Percentiles rank a stretch among this genome's conserved stretches.
These are phyloP conservation scores for Elongisporangium undulatum DNA, from an alignment of 352 stramenopile species.

Conservation along the genomic window DNA sequence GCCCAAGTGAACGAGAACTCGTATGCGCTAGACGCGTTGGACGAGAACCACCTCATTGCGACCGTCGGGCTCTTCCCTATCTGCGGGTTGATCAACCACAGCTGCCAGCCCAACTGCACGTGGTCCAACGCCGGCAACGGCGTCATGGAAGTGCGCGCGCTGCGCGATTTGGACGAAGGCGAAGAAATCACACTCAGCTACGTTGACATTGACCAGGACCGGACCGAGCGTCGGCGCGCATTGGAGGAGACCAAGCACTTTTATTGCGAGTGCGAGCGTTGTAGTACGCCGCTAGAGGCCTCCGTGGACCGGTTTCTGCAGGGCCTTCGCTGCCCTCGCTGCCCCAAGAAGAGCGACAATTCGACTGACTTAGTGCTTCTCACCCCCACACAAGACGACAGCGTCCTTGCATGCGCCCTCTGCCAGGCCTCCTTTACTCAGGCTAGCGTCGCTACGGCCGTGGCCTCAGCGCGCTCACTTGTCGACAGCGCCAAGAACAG, in stretches of 20 bases:
- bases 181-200: constrained; percentile 49
- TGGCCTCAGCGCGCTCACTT: constrained; percentile 6
- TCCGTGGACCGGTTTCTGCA: constrained; percentile 35
- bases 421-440: constrained; percentile 18
- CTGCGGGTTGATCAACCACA: constrained; percentile 44
- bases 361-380: constrained; percentile 16
- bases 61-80: constrained; percentile 40
- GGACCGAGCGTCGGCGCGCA: constrained; percentile 23
- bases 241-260: constrained; percentile 46
- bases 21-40: constrained; percentile 36
- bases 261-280: constrained; percentile 38
- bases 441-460: constrained; percentile 9
- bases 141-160: constrained; percentile 26
- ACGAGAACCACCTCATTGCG: constrained; percentile 28
- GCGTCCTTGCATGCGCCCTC: constrained; percentile 10
- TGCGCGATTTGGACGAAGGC: constrained; percentile 28
- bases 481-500: constrained; percentile 23
- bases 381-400: constrained; percentile 14
- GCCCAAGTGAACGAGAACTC: constrained; percentile 53
- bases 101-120: constrained; percentile 38
- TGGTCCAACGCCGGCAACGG: constrained; percentile 41
- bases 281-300: constrained; percentile 17
- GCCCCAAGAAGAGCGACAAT: constrained; percentile 10
- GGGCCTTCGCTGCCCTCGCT: constrained; percentile 26
- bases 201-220: constrained; percentile 40